These are phyloP conservation scores for Pythium aphanidermatum DNA, from an alignment of 352 stramenopile genomes.

Conservation along the genomic window DNA sequence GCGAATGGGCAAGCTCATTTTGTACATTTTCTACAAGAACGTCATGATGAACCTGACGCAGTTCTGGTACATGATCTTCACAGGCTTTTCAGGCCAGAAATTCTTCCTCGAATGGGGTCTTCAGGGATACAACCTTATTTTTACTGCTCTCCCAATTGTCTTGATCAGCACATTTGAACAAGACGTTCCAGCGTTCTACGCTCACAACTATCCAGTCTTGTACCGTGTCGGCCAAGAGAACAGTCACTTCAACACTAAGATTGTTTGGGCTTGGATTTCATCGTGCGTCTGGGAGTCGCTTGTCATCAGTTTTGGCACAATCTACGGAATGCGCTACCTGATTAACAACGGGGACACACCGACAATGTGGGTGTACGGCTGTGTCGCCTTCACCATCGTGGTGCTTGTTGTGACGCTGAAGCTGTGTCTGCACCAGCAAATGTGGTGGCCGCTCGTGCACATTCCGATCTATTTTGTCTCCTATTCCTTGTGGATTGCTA, in stretches of 20 bases:
- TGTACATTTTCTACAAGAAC: constrained; percentile 97
- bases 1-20: constrained; percentile 89
- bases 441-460: constrained; percentile 71
- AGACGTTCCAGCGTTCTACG: constrained; percentile 65
- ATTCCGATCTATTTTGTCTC: constrained; percentile 62
- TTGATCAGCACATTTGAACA: constrained; percentile 83
- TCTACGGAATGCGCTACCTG: constrained; percentile 79
- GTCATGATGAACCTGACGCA: constrained; percentile 93
- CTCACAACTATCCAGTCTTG: constrained; percentile 64
- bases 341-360: constrained; percentile 80
- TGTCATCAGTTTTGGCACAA: constrained; percentile 77
- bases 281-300: constrained; percentile 81
- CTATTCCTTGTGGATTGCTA: constrained; percentile 66
- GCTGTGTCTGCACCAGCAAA: constrained; percentile 82
- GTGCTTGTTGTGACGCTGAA: constrained; percentile 95
- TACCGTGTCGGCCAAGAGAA: constrained; percentile 85
- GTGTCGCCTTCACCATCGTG: constrained; percentile 91
- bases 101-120: constrained; percentile 83
- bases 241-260: constrained; percentile 79
- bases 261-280: constrained; percentile 77
- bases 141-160: constrained; percentile 81
- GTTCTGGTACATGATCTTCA: constrained; percentile 94
- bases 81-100: constrained; percentile 84
- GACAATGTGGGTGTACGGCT: constrained; percentile 93
- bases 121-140: constrained; percentile 87